phyloP scores from a whole-genome alignment of 2,329 filamentous ascomycete species.

The Aspergillus novoparasiticus region DNA sequence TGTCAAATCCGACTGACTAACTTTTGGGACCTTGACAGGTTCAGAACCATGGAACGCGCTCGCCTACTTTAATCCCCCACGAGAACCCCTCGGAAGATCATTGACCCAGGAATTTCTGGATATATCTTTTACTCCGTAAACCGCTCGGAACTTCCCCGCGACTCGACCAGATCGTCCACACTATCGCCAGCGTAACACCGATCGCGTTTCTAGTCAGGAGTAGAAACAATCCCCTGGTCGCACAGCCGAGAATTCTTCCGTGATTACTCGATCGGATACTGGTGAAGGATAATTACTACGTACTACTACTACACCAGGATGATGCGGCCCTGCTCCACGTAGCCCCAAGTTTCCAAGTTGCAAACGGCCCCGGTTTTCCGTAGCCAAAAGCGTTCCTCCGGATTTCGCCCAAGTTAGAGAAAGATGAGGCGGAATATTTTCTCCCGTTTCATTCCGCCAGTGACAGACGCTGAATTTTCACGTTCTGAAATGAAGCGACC shows the following conservation, averaged over 20 bases:
- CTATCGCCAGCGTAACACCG: not conserved
- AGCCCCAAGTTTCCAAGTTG: not conserved
- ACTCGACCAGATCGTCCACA: not conserved
- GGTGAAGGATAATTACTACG: not conserved
- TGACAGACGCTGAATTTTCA: not conserved
- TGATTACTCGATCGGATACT: not conserved
- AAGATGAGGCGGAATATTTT: slow-evolving; percentile 1
- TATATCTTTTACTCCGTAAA: slow-evolving; percentile 1
- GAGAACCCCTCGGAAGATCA: not conserved
- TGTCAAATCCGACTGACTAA: not conserved
- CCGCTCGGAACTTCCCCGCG: slow-evolving; percentile 7
- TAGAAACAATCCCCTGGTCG: not conserved
- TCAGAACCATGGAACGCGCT: slow-evolving; percentile 7
- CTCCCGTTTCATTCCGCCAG: slow-evolving; percentile 8
- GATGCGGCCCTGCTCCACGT: not conserved
- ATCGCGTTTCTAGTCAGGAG: not conserved
- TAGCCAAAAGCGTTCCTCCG: slow-evolving; percentile 6
- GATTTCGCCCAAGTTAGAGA: not conserved
- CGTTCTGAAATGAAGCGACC: not conserved
- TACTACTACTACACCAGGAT: not conserved
- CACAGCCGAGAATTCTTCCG: not conserved
- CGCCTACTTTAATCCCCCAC: not conserved
- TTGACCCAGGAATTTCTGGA: slow-evolving; percentile 12
- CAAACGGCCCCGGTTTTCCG: not conserved
- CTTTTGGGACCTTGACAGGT: not conserved